These are phyloP conservation scores for Bidens hawaiensis DNA, from an alignment of 140 eudicot species.

Conservation along the genomic window DNA sequence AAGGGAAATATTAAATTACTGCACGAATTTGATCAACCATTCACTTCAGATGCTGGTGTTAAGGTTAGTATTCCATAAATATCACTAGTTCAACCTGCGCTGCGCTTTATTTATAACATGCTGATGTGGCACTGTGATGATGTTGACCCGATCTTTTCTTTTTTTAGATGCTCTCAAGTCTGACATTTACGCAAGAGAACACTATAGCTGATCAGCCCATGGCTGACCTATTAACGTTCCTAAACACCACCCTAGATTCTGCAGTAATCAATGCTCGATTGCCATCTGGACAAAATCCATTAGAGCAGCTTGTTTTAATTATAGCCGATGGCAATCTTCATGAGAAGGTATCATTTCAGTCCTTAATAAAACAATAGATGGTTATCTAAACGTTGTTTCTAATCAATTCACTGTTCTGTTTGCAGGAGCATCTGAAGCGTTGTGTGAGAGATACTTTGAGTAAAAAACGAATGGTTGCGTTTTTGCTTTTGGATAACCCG, in stretches of 20 bases:
- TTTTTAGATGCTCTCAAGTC: slow-evolving; percentile 85
- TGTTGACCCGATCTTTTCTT: background rate
- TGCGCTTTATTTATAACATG: too few species aligned
- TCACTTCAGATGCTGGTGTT: slow-evolving; percentile 77
- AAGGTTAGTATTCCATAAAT: slow-evolving; percentile 42
- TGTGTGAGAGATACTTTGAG: slow-evolving; percentile 68
- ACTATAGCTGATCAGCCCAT: slow-evolving; percentile 81
- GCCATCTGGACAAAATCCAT: slow-evolving; percentile 85
- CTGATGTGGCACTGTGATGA: too few species aligned
- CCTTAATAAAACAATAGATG: background rate
- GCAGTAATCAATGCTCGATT: slow-evolving; percentile 70
- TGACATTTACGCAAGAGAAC: slow-evolving; percentile 92
- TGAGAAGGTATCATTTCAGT: slow-evolving; percentile 51
- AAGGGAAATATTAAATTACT: slow-evolving; percentile 74
- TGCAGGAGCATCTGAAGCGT: slow-evolving; percentile 74
- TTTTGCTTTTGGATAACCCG: slow-evolving; percentile 75
- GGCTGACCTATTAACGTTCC: slow-evolving; percentile 73
- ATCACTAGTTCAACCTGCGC: background rate
- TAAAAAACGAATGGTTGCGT: slow-evolving; percentile 90
- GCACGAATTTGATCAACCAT: slow-evolving; percentile 86
- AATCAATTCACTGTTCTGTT: background rate
- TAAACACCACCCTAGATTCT: slow-evolving; percentile 66
- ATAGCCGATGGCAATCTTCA: slow-evolving; percentile 90
- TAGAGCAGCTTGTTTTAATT: slow-evolving; percentile 90
- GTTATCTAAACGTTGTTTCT: slow-evolving; percentile 2